Evolutionary conservation across 2,329 filamentous ascomycete genomes (phyloP).

Genomic region (Massarina eburnea): DNA sequence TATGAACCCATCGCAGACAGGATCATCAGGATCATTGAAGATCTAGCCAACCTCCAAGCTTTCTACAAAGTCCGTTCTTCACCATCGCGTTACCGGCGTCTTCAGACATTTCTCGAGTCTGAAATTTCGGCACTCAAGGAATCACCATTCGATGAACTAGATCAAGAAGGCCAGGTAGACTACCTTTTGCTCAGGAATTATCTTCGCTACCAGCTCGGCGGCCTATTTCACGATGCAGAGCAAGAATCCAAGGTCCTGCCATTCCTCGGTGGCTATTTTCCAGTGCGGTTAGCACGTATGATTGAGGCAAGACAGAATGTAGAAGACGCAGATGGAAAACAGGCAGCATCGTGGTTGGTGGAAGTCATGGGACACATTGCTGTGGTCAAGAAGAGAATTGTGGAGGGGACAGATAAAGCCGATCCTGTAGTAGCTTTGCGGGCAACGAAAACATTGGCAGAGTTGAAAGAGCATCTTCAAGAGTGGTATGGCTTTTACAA

Average conservation of each 20-base stretch:
- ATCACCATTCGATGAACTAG: slow-evolving; percentile 40
- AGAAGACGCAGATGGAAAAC: slow-evolving; percentile 46
- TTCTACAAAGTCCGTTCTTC: slow-evolving; percentile 57
- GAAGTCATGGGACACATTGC: slow-evolving; percentile 37
- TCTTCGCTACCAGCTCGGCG: slow-evolving; percentile 33
- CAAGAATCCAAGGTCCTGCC: slow-evolving; percentile 42
- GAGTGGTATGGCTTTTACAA: slow-evolving; percentile 57
- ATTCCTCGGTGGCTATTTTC: slow-evolving; percentile 48
- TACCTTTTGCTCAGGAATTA: slow-evolving; percentile 55
- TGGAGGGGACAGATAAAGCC: slow-evolving; percentile 33
- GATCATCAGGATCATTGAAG: slow-evolving; percentile 42
- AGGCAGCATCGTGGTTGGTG: slow-evolving; percentile 48
- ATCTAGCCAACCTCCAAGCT: slow-evolving; percentile 50
- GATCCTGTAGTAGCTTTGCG: slow-evolving; percentile 51
- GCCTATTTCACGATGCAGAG: slow-evolving; percentile 45
- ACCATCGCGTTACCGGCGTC: slow-evolving; percentile 39
- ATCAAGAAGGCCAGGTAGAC: slow-evolving; percentile 52
- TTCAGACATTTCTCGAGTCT: slow-evolving; percentile 46
- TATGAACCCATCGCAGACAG: slow-evolving; percentile 8
- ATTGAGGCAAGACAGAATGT: slow-evolving; percentile 53
- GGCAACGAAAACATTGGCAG: slow-evolving; percentile 47
- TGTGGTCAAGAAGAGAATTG: slow-evolving; percentile 40
- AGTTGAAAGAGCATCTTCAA: slow-evolving; percentile 46
- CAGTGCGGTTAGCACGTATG: slow-evolving; percentile 44
- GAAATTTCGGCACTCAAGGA: slow-evolving; percentile 45